Conservation (phyloP, 352 stramenopile genomes). For the Phytopythium cucurbitacearum region DNA sequence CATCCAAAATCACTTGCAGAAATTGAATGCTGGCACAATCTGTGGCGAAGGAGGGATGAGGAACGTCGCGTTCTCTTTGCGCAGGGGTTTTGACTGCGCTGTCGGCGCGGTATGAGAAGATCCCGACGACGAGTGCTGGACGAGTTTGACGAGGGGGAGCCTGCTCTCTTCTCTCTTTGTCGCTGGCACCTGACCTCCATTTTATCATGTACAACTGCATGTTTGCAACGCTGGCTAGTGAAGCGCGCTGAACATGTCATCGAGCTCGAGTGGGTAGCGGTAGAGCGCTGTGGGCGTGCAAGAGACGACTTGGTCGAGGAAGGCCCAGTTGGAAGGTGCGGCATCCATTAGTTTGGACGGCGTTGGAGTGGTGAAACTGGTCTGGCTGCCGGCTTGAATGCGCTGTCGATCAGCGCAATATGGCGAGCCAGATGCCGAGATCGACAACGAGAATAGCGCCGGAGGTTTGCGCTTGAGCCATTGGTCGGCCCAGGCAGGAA, state of each 20-base stretch:
- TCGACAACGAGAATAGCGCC: background rate
- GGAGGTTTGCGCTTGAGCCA: background rate
- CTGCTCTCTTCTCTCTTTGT: no score
- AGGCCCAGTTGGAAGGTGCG: background rate
- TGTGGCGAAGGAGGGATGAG: background rate
- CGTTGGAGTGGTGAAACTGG: background rate
- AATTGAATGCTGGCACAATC: no score
- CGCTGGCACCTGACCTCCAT: background rate
- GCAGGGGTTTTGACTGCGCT: constrained; percentile 4
- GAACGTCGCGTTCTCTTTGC: constrained; percentile 1
- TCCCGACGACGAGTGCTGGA: background rate
- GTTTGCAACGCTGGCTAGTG: background rate
- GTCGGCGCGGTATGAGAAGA: background rate
- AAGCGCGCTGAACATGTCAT: background rate
- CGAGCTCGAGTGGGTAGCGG: background rate
- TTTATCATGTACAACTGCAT: background rate
- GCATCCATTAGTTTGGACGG: background rate
- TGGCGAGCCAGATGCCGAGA: background rate
- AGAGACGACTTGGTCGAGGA: background rate
- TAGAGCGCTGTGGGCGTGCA: background rate
- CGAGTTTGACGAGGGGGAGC: background rate
- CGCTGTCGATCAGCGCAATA: background rate
- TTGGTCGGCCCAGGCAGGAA: constrained; percentile 3
- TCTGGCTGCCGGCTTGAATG: background rate
- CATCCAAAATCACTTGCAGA: background rate